Evolutionary conservation across 495 filamentous ascomycete genomes (phyloP).

Genomic region (Bryoglossum gracile): DNA sequence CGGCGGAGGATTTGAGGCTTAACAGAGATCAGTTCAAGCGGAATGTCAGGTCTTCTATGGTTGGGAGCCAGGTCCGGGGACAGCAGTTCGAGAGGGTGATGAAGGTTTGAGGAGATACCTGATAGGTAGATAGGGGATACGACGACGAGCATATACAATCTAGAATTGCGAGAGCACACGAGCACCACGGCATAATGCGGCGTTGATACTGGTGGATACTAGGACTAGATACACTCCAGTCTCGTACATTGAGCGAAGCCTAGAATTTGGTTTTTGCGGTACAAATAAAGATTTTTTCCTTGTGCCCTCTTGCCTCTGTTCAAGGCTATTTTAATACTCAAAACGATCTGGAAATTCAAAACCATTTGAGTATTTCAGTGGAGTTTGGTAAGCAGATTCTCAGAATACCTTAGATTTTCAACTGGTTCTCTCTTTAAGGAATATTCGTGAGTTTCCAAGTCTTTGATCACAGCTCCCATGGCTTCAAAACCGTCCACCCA

Average conservation of each 20-base stretch:
- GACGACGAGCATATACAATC: conserved; percentile 9
- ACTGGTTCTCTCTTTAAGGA: too few species aligned
- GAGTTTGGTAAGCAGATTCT: too few species aligned
- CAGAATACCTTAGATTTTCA: too few species aligned
- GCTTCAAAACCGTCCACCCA: too few species aligned
- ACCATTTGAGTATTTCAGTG: too few species aligned
- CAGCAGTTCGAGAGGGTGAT: conserved; percentile 70
- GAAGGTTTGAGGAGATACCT: conserved; percentile 28
- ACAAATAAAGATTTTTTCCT: not conserved
- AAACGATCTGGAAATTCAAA: not conserved
- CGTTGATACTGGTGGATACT: conserved; percentile 10
- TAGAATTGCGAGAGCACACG: conserved; percentile 20
- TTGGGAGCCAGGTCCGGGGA: conserved; percentile 68
- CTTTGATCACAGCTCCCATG: too few species aligned
- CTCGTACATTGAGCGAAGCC: conserved; percentile 11
- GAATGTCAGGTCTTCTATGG: conserved; percentile 79
- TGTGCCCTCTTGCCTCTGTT: not conserved
- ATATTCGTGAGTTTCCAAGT: too few species aligned
- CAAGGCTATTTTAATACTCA: not conserved
- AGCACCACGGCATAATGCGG: conserved; percentile 21
- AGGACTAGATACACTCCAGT: conserved; percentile 20
- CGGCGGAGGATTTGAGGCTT: conserved; percentile 80
- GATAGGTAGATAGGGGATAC: not conserved
- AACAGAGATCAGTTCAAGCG: conserved; percentile 84
- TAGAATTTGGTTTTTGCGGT: conserved; percentile 12